Percentiles rank a stretch among this genome's conserved stretches.
phyloP scores from a whole-genome alignment of 31 red algal species.

The Endocladia muricata region DNA sequence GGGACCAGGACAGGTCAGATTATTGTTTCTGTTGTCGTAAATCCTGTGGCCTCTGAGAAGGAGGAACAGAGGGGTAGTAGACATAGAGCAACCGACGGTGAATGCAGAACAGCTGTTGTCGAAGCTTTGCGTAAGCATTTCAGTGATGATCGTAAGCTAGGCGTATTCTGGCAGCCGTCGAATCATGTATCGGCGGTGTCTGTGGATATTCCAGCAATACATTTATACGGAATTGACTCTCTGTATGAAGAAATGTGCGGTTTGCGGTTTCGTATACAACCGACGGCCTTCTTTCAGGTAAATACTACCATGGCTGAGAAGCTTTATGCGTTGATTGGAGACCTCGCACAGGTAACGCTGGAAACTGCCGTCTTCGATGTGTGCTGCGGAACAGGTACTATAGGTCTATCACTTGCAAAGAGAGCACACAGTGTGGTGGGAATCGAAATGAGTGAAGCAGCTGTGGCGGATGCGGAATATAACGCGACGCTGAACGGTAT shows the following conservation, averaged over 20 bases:
- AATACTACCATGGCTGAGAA: slow-evolving; percentile 74
- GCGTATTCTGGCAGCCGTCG: slow-evolving; percentile 61
- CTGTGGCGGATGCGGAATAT: slow-evolving; percentile 70
- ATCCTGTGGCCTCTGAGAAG: slow-evolving; percentile 19
- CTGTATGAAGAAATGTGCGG: slow-evolving; percentile 71
- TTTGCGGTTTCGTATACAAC: slow-evolving; percentile 64
- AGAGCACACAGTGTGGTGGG: slow-evolving; percentile 78
- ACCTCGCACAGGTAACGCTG: slow-evolving; percentile 31
- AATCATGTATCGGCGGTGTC: slow-evolving; percentile 68
- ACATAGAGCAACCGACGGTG: slow-evolving; percentile 7
- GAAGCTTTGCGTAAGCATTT: slow-evolving; percentile 37
- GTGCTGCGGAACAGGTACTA: slow-evolving; percentile 92
- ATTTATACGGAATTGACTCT: slow-evolving; percentile 34
- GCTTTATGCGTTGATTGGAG: slow-evolving; percentile 61
- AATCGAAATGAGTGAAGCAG: slow-evolving; percentile 76
- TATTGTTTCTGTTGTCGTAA: slow-evolving; percentile 72
- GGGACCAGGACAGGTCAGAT: slow-evolving; percentile 39
- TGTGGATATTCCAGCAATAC: slow-evolving; percentile 60
- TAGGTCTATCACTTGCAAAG: slow-evolving; percentile 72
- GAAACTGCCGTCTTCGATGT: slow-evolving; percentile 80
- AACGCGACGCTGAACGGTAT: slow-evolving; percentile 78
- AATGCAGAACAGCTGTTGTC: slow-evolving; percentile 18
- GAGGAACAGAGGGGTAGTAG: not conserved
- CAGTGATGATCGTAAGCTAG: slow-evolving; percentile 23
- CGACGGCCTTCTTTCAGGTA: slow-evolving; percentile 80